phyloP scores from a whole-genome alignment of 306 rosid genomes.

The Senna siamea region DNA sequence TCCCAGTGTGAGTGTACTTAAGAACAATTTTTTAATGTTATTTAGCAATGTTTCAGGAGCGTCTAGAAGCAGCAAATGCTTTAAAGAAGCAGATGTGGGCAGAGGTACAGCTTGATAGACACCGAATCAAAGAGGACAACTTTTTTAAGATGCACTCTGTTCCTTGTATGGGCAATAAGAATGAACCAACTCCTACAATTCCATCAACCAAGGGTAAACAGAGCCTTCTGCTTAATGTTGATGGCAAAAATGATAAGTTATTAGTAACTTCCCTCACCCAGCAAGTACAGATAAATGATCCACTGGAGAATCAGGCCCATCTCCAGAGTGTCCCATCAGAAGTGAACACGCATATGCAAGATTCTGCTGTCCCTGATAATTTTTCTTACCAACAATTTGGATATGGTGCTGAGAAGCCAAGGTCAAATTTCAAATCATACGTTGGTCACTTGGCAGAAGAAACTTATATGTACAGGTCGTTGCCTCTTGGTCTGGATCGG shows the following conservation, averaged over 20 bases:
- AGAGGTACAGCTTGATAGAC: constrained; percentile 71
- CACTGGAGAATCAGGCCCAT: constrained; percentile 41
- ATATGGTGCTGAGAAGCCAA: constrained; percentile 57
- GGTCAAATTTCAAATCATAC: constrained; percentile 61
- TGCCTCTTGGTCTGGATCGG: constrained; percentile 85
- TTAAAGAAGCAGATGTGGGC: constrained; percentile 82
- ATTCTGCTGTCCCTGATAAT: constrained; percentile 51
- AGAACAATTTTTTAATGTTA: constrained; percentile 9
- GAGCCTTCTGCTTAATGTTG: constrained; percentile 42
- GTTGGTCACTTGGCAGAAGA: constrained; percentile 74
- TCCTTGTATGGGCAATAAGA: constrained; percentile 44
- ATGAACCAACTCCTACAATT: constrained; percentile 42
- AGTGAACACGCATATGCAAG: constrained; percentile 53
- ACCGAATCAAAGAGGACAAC: constrained; percentile 63
- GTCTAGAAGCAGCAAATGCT: constrained; percentile 80
- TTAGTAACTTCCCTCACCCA: constrained; percentile 35
- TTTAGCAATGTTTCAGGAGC: constrained; percentile 61
- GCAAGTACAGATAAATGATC: constrained; percentile 44
- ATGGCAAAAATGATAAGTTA: constrained; percentile 42
- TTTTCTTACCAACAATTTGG: constrained; percentile 53
- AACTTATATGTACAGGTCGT: constrained; percentile 62
- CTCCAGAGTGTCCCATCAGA: constrained; percentile 47
- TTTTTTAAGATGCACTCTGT: constrained; percentile 45
- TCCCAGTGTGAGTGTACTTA: not conserved
- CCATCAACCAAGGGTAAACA: constrained; percentile 46